Evolutionary conservation across 352 stramenopile species (phyloP).

Genomic region (Globisporangium cystogenes): DNA sequence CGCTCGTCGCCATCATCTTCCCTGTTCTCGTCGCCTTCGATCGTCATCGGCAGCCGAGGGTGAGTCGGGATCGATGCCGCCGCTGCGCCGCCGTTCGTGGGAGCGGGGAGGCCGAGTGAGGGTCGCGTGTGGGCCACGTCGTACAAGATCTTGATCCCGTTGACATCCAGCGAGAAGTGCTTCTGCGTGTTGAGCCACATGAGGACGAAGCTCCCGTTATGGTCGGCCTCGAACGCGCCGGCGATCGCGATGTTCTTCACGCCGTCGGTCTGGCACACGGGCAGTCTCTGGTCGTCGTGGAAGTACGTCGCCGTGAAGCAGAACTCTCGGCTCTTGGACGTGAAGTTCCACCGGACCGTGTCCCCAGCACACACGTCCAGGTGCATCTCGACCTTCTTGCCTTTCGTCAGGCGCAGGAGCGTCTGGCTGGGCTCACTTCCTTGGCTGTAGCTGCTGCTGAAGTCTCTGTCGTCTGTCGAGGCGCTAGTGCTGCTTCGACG

Average conservation of each 20-base stretch:
- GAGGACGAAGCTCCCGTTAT: constrained; percentile 68
- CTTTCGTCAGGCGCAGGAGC: constrained; percentile 41
- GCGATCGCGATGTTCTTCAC: constrained; percentile 63
- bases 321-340: constrained; percentile 51
- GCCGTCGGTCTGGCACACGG: constrained; percentile 46
- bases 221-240: constrained; percentile 38
- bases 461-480: not conserved
- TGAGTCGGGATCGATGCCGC: not conserved
- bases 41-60: not conserved
- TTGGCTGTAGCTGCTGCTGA: not conserved
- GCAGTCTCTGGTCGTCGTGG: constrained; percentile 40
- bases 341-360: constrained; percentile 56
- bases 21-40: constrained; percentile 6
- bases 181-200: constrained; percentile 74
- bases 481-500: constrained; percentile 3
- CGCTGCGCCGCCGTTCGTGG: constrained; percentile 2
- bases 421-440: constrained; percentile 1
- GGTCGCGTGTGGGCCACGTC: constrained; percentile 42
- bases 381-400: constrained; percentile 76
- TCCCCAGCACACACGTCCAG: constrained; percentile 65
- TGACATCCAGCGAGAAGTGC: constrained; percentile 51
- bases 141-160: constrained; percentile 58
- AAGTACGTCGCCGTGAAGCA: constrained; percentile 60
- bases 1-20: not conserved
- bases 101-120: constrained; percentile 6